These are phyloP conservation scores for Podaxis pistillaris DNA, from an alignment of 768 basidiomycete genomes.

Conservation along the genomic window DNA sequence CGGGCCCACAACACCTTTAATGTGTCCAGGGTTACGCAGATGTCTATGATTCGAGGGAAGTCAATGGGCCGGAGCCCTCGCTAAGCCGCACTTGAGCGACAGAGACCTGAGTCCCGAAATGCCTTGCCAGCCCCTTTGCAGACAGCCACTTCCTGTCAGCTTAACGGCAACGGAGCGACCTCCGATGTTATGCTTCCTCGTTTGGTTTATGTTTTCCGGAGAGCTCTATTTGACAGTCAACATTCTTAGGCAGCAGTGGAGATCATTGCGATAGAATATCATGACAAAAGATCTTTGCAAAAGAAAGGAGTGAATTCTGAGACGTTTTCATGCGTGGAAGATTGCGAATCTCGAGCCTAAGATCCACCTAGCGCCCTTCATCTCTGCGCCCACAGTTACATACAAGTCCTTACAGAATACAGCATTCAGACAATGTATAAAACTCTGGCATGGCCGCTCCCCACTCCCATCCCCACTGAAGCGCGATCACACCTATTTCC, in stretches of 20 bases:
- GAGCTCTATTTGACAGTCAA: neutral
- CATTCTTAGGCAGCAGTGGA: neutral
- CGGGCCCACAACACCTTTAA: neutral
- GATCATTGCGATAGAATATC: neutral
- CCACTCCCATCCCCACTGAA: neutral
- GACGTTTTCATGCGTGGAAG: neutral
- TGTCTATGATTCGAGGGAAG: neutral
- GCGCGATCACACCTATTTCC: neutral
- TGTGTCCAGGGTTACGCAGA: neutral
- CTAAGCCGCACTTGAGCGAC: neutral
- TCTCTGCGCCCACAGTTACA: constrained; percentile 10
- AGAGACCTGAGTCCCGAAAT: neutral
- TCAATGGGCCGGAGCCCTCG: neutral
- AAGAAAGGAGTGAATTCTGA: neutral
- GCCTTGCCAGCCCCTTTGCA: neutral
- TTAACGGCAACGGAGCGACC: neutral
- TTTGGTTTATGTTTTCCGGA: neutral
- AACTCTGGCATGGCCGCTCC: neutral
- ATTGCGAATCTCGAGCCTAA: neutral
- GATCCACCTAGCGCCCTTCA: neutral
- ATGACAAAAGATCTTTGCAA: neutral
- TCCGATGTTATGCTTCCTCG: neutral
- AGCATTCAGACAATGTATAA: constrained; percentile 2
- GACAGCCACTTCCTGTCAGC: neutral
- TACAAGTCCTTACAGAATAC: constrained; percentile 7